These are phyloP conservation scores for Conticribra weissflogii DNA, from an alignment of 108 stramenopile genomes.

Conservation along the genomic window DNA sequence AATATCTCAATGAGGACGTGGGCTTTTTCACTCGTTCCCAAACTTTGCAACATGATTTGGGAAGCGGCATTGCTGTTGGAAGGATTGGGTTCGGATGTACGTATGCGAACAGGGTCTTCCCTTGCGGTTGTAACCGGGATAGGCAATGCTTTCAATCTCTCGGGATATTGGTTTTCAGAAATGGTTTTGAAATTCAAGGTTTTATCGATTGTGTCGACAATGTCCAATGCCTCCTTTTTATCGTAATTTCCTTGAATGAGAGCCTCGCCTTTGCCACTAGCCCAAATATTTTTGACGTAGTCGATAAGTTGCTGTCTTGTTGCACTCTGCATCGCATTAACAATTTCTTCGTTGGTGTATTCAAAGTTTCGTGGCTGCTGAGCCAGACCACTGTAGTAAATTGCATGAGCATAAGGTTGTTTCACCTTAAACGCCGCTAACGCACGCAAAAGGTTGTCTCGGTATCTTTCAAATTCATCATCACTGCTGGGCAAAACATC, in stretches of 20 bases:
- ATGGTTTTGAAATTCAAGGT: slow-evolving; percentile 77
- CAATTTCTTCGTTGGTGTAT: slow-evolving; percentile 60
- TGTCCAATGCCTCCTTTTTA: slow-evolving; percentile 68
- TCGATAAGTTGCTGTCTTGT: slow-evolving; percentile 57
- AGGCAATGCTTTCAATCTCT: slow-evolving; percentile 64
- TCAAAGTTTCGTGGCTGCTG: slow-evolving; percentile 64
- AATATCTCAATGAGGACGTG: slow-evolving; percentile 79
- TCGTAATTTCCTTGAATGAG: slow-evolving; percentile 84
- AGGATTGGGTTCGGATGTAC: slow-evolving; percentile 79
- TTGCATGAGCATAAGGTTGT: slow-evolving; percentile 81
- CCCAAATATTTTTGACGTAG: slow-evolving; percentile 68
- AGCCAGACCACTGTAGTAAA: slow-evolving; percentile 60
- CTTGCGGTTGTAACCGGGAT: slow-evolving; percentile 43
- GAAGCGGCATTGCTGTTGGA: slow-evolving; percentile 72
- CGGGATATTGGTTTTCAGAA: slow-evolving; percentile 57
- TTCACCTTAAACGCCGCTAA: slow-evolving; percentile 72
- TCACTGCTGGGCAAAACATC: slow-evolving; percentile 70
- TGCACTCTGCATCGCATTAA: slow-evolving; percentile 54
- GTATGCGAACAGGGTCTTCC: slow-evolving; percentile 47
- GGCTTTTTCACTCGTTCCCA: slow-evolving; percentile 63
- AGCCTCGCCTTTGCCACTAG: slow-evolving; percentile 75
- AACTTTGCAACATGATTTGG: slow-evolving; percentile 72
- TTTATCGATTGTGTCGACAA: slow-evolving; percentile 68
- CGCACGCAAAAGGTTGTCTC: slow-evolving; percentile 67
- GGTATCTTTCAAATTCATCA: slow-evolving; percentile 83